Evolutionary conservation across 2,329 filamentous ascomycete genomes (phyloP).

Genomic region (Colletotrichum filicis): DNA sequence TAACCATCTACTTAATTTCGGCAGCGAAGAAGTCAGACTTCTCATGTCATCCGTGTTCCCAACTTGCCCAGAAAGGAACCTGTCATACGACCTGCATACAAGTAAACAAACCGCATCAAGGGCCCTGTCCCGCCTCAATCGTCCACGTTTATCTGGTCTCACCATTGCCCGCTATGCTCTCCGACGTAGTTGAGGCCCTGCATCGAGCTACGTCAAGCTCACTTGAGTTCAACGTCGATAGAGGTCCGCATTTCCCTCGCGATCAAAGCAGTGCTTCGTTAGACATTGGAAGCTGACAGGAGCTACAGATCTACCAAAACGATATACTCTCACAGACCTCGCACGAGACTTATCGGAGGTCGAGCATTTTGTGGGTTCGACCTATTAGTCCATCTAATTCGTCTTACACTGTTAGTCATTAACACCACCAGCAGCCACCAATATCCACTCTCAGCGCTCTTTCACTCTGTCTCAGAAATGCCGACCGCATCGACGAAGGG

Average conservation of each 20-base stretch:
- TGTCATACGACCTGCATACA: background rate
- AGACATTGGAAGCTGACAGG: background rate
- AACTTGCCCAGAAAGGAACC: background rate
- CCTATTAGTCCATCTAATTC: background rate
- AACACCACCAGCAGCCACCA: background rate
- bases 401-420: background rate
- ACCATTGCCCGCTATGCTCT: background rate
- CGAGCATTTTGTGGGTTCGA: background rate
- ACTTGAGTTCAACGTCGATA: background rate
- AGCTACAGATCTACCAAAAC: background rate
- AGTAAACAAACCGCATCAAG: no score
- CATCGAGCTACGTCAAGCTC: background rate
- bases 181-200: background rate
- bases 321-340: slow-evolving; percentile 8
- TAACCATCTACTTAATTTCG: background rate
- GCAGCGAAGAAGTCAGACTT: background rate
- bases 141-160: background rate
- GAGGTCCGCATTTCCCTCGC: background rate
- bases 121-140: background rate
- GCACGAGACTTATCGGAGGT: background rate
- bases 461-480: slow-evolving; percentile 5
- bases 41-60: background rate
- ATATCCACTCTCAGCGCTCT: slow-evolving; percentile 1
- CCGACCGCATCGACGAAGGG: background rate
- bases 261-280: background rate